phyloP scores from a whole-genome alignment of 148 eudicot species.

The Pharnaceum exiguum region DNA sequence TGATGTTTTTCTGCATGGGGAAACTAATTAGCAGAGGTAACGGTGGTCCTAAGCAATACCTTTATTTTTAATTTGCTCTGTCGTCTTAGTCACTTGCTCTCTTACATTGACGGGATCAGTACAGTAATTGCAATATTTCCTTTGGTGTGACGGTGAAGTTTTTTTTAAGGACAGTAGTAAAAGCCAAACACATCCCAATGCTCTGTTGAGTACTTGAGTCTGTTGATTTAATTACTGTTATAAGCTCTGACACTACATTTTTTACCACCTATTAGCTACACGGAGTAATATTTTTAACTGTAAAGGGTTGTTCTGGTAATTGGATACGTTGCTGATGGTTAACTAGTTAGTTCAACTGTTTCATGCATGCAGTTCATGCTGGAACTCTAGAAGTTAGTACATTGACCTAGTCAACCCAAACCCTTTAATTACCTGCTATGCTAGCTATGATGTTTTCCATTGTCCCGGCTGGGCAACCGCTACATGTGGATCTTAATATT shows the following conservation, averaged over 20 bases:
- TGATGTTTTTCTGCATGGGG: conserved; percentile 1
- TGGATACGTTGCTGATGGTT: conserved; percentile 2
- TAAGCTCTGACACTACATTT: conserved; percentile 11
- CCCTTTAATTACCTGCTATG: not conserved
- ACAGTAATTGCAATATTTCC: conserved; percentile 14
- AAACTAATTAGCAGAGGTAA: not conserved
- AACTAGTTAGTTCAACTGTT: conserved; percentile 16
- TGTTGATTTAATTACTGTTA: not conserved
- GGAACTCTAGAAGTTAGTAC: not conserved
- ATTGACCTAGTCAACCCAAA: conserved; percentile 20
- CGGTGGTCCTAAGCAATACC: conserved; percentile 10
- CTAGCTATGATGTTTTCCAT: no score
- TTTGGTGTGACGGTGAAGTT: conserved; percentile 41
- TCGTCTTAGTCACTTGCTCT: no score
- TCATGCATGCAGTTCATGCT: conserved; percentile 29
- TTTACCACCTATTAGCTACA: not conserved
- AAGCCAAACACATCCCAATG: conserved; percentile 24
- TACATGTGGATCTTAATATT: no score
- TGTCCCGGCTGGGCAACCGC: not conserved
- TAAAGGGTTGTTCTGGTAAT: conserved; percentile 19
- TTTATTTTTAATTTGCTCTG: not conserved
- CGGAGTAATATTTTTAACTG: not conserved
- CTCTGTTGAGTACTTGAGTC: not conserved
- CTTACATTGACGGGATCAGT: conserved; percentile 10
- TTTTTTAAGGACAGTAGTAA: conserved; percentile 21